phyloP scores from a whole-genome alignment of 176 grass and related monocot species.

The Zea luxurians region DNA sequence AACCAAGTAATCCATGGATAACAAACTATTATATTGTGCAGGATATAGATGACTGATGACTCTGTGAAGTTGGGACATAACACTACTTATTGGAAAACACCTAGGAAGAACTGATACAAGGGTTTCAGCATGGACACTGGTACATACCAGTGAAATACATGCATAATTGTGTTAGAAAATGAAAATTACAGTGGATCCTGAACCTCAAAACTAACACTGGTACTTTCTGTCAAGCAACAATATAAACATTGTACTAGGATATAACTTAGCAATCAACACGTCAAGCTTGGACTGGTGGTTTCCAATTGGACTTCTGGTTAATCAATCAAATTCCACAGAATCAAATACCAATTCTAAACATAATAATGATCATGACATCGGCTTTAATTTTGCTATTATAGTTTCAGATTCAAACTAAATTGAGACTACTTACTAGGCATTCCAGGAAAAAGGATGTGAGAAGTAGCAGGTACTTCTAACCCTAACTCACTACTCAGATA shows the following conservation, averaged over 20 bases:
- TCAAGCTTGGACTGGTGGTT: not conserved
- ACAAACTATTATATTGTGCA: conserved; percentile 29
- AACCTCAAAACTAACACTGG: not conserved
- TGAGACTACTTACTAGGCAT: not conserved
- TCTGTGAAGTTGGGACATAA: not conserved
- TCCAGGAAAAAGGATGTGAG: not conserved
- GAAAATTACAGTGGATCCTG: not conserved
- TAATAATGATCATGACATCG: not conserved
- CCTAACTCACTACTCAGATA: not conserved
- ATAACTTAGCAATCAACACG: not conserved
- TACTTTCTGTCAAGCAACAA: not conserved
- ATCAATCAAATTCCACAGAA: not conserved
- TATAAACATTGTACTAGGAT: not conserved
- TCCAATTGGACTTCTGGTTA: not conserved
- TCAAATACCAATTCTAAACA: not conserved
- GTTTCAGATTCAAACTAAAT: not conserved
- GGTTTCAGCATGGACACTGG: not conserved
- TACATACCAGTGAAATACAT: not conserved
- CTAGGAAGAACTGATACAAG: conserved; percentile 16
- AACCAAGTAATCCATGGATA: conserved; percentile 20
- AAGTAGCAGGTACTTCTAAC: not conserved
- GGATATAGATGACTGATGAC: not conserved
- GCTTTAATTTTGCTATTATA: not conserved
- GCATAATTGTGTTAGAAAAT: not conserved
- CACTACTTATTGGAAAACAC: conserved; percentile 2